Evolutionary conservation across 495 filamentous ascomycete genomes (phyloP).

Genomic region (Symbiotaphrina buchneri): DNA sequence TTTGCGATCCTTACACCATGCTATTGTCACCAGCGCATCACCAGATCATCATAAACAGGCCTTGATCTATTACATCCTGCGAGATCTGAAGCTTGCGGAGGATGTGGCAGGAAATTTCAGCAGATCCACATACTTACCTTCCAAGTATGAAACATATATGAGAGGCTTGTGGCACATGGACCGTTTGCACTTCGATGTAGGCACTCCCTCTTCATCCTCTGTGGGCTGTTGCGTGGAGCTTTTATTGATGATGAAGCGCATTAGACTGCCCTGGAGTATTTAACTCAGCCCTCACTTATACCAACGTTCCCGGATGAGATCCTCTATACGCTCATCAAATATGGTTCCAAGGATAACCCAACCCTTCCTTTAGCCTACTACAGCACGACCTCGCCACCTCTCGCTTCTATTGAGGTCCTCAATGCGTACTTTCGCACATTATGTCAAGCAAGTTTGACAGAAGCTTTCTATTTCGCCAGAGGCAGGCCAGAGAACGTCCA

Average conservation of each 20-base stretch:
- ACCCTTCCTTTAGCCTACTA: conserved; percentile 54
- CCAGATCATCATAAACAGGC: conserved; percentile 54
- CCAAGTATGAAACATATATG: conserved; percentile 52
- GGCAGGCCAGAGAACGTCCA: conserved; percentile 34
- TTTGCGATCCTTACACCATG: conserved; percentile 37
- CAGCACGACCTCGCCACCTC: conserved; percentile 40
- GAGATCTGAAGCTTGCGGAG: conserved; percentile 29
- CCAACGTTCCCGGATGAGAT: conserved; percentile 69
- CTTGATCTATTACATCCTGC: conserved; percentile 58
- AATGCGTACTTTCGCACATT: conserved; percentile 42
- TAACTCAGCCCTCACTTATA: conserved; percentile 53
- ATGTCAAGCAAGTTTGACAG: conserved; percentile 39
- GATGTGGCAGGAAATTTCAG: conserved; percentile 28
- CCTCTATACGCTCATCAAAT: conserved; percentile 38
- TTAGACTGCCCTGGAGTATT: conserved; percentile 43
- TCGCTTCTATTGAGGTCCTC: conserved; percentile 32
- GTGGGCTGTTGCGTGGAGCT: not conserved
- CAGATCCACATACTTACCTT: conserved; percentile 20
- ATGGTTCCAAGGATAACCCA: conserved; percentile 34
- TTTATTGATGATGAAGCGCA: conserved; percentile 7
- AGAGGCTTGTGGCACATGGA: conserved; percentile 69
- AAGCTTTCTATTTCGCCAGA: conserved; percentile 53
- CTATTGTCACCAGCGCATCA: conserved; percentile 33
- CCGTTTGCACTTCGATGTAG: conserved; percentile 37
- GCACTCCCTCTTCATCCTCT: not conserved